Conservation (phyloP, 106 monocot genomes). For the Vanilla planifolia region DNA sequence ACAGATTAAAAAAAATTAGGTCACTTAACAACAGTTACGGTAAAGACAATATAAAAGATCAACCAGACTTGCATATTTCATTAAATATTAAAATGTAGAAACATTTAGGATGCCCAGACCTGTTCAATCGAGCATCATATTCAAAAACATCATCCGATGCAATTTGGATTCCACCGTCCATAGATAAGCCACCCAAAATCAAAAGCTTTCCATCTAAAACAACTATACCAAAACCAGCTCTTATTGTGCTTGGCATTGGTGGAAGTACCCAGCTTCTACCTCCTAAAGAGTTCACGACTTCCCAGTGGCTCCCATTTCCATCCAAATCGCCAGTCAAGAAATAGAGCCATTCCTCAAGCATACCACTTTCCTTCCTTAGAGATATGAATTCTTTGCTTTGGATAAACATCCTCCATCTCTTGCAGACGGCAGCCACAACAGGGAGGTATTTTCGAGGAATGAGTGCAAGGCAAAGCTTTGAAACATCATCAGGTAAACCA, state of each 20-base stretch:
- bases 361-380: slow-evolving; percentile 62
- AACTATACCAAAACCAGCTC: slow-evolving; percentile 69
- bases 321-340: slow-evolving; percentile 53
- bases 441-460: slow-evolving; percentile 56
- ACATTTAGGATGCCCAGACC: slow-evolving; percentile 22
- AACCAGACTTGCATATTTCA: too few species aligned
- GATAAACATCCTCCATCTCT: slow-evolving; percentile 73
- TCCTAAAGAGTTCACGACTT: slow-evolving; percentile 27
- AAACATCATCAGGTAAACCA: slow-evolving; percentile 80
- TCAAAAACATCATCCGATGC: slow-evolving; percentile 62
- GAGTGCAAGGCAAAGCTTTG: slow-evolving; percentile 77
- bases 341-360: slow-evolving; percentile 80
- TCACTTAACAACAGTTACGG: too few species aligned
- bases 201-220: slow-evolving; percentile 70
- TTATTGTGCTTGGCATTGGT: slow-evolving; percentile 72
- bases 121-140: slow-evolving; percentile 80
- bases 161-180: slow-evolving; percentile 19
- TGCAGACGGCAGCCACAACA: slow-evolving; percentile 60
- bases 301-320: slow-evolving; percentile 72
- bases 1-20: too few species aligned
- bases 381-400: slow-evolving; percentile 64
- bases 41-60: too few species aligned
- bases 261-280: slow-evolving; percentile 31
- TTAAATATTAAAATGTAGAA: not conserved
- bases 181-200: slow-evolving; percentile 56